phyloP scores from a whole-genome alignment of 768 basidiomycete species.

The Leccinum subtestaceum region DNA sequence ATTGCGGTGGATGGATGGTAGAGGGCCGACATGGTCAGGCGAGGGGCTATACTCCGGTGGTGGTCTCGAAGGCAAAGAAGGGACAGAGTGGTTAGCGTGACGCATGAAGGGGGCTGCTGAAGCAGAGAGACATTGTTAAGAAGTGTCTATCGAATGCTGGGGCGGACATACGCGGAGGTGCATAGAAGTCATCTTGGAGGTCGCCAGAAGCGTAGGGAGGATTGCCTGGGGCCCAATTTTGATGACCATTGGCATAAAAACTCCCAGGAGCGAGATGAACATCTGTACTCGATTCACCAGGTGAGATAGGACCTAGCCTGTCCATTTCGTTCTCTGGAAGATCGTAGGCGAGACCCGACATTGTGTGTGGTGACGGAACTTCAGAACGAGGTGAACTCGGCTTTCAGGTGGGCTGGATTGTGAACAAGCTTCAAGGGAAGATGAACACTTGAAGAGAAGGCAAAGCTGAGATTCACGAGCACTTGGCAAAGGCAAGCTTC shows the following conservation, averaged over 20 bases:
- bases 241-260: slow-evolving; percentile 3
- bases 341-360: slow-evolving; percentile 34
- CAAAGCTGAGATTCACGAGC: background rate
- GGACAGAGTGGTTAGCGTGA: slow-evolving; percentile 48
- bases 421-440: background rate
- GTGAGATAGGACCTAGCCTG: slow-evolving; percentile 5
- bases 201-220: slow-evolving; percentile 5
- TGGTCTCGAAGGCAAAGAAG: slow-evolving; percentile 41
- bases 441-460: background rate
- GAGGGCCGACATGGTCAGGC: slow-evolving; percentile 23
- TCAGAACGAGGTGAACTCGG: background rate
- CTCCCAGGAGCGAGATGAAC: slow-evolving; percentile 1
- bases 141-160: background rate
- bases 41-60: slow-evolving; percentile 32
- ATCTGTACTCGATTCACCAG: slow-evolving; percentile 5
- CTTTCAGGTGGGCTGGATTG: background rate
- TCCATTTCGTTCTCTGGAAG: slow-evolving; percentile 17
- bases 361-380: slow-evolving; percentile 9
- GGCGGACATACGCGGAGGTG: slow-evolving; percentile 21
- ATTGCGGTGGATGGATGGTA: slow-evolving; percentile 39
- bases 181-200: slow-evolving; percentile 18
- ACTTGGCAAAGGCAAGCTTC: slow-evolving; percentile 1
- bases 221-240: slow-evolving; percentile 6
- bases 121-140: slow-evolving; percentile 7
- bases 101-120: slow-evolving; percentile 36